A percentile compares a stretch with the other conserved stretches of the same genome.
Conservation (phyloP, 2,329 filamentous ascomycete genomes). For the Leptodontidium sp. region DNA sequence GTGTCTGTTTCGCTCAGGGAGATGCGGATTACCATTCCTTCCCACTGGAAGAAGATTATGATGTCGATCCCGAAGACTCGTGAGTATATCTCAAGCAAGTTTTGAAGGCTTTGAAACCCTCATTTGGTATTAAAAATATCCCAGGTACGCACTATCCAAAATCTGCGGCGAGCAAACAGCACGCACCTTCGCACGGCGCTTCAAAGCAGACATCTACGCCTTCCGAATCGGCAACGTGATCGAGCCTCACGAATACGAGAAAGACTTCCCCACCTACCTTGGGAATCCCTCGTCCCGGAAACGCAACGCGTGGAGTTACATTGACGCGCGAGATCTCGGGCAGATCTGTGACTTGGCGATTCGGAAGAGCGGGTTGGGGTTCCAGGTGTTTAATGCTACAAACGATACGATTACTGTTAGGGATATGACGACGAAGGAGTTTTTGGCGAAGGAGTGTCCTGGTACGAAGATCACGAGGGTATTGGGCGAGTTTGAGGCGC, state of each 20-base stretch:
- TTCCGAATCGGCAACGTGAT: conserved; percentile 68
- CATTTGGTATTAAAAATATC: background rate
- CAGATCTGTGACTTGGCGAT: conserved; percentile 66
- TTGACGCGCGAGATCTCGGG: conserved; percentile 67
- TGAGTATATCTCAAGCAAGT: conserved; percentile 13
- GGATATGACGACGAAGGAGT: conserved; percentile 55
- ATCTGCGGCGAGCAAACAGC: conserved; percentile 65
- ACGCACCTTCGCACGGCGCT: conserved; percentile 62
- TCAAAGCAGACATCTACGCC: conserved; percentile 65
- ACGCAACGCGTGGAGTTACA: conserved; percentile 69
- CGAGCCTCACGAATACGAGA: conserved; percentile 66
- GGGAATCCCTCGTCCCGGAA: conserved; percentile 58
- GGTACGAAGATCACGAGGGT: conserved; percentile 60
- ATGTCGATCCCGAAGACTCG: conserved; percentile 58
- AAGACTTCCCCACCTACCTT: conserved; percentile 60
- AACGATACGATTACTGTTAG: conserved; percentile 67
- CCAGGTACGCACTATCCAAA: conserved; percentile 64
- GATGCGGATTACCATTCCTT: conserved; percentile 63
- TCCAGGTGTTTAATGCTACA: conserved; percentile 70
- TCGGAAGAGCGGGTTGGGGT: conserved; percentile 62
- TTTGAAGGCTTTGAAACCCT: background rate
- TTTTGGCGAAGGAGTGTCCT: conserved; percentile 59
- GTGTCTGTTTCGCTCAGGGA: conserved; percentile 68
- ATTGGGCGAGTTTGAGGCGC: conserved; percentile 66
- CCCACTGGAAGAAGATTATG: conserved; percentile 65